Evolutionary conservation across 805 yeast species (phyloP).

Genomic region (Vanderwaltozyma polyspora): DNA sequence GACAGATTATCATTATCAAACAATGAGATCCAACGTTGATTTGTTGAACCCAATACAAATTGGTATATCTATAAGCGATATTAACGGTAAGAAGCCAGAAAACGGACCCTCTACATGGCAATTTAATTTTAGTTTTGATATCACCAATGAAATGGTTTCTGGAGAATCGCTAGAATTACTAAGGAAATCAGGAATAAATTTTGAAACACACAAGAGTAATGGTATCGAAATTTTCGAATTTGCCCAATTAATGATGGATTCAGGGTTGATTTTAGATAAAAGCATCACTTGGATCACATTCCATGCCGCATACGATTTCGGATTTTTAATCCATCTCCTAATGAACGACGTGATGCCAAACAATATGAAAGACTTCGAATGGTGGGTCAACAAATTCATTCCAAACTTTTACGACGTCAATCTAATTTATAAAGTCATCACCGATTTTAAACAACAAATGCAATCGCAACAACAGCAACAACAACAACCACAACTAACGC

Average conservation of each 20-base stretch:
- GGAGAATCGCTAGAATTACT: conserved; percentile 74
- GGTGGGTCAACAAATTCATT: conserved; percentile 61
- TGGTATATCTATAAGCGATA: conserved; percentile 65
- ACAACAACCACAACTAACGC: conserved; percentile 14
- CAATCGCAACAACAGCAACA: conserved; percentile 10
- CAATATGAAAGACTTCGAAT: conserved; percentile 64
- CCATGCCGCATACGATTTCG: conserved; percentile 92
- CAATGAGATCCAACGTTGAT: conserved; percentile 85
- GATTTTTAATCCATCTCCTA: conserved; percentile 69
- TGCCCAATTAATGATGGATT: conserved; percentile 73
- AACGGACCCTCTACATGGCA: conserved; percentile 81
- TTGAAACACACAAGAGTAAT: conserved; percentile 54
- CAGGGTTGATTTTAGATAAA: conserved; percentile 67
- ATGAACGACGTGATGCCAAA: conserved; percentile 69
- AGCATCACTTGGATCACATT: conserved; percentile 78
- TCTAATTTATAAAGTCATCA: conserved; percentile 30
- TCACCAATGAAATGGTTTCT: conserved; percentile 71
- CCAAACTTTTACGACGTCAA: conserved; percentile 81
- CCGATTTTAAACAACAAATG: conserved; percentile 19
- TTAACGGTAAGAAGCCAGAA: conserved; percentile 58
- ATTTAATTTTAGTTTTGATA: conserved; percentile 79
- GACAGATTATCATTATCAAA: conserved; percentile 90
- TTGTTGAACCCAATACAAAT: conserved; percentile 76
- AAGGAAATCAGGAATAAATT: conserved; percentile 72
- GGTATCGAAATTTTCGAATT: conserved; percentile 76